Conservation (phyloP, 345 rosid species). For the Syzygium aromaticum region DNA sequence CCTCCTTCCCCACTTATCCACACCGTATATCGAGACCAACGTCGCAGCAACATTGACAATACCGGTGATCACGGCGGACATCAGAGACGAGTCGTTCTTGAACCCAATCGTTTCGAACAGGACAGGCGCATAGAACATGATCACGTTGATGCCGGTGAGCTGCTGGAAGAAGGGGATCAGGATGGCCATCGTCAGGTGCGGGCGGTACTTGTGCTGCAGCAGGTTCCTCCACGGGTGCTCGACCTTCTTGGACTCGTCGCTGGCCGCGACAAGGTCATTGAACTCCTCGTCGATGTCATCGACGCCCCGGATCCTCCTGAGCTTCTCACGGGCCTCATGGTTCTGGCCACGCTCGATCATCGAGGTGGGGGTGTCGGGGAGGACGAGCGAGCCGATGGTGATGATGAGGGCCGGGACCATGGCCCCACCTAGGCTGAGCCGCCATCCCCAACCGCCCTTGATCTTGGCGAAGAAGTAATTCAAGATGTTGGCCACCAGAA, state of each 20-base stretch:
- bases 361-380: constrained; percentile 93
- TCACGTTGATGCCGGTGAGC: constrained; percentile 75
- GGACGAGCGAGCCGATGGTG: constrained; percentile 63
- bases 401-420: constrained; percentile 95
- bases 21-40: constrained; percentile 61
- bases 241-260: constrained; percentile 59
- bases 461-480: constrained; percentile 86
- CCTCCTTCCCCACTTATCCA: constrained; percentile 86
- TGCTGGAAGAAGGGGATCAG: constrained; percentile 83
- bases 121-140: constrained; percentile 92
- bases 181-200: constrained; percentile 70
- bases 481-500: constrained; percentile 66
- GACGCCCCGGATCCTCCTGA: constrained; percentile 62
- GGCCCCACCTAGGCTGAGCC: constrained; percentile 90
- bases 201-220: constrained; percentile 72
- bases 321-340: constrained; percentile 48
- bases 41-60: constrained; percentile 60
- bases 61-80: constrained; percentile 83
- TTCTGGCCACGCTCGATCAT: constrained; percentile 81
- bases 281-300: constrained; percentile 73
- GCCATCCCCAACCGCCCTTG: constrained; percentile 88
- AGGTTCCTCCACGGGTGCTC: constrained; percentile 81
- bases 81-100: constrained; percentile 49
- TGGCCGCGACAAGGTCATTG: constrained; percentile 61
- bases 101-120: constrained; percentile 77